phyloP scores from a whole-genome alignment of 768 basidiomycete species.

The Calocybe gangraenosa region DNA sequence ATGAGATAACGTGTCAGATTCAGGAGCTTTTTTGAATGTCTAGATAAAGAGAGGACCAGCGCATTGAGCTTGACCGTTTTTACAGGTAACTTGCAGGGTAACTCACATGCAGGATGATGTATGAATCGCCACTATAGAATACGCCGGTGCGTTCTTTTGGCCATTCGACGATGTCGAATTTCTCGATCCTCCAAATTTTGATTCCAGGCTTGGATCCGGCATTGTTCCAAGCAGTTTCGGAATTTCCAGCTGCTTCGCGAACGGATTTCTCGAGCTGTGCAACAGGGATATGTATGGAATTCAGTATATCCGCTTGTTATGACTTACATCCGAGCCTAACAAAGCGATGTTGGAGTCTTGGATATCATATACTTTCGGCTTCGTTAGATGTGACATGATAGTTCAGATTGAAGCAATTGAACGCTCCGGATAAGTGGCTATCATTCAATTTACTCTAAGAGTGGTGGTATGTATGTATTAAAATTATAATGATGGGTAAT shows the following conservation, averaged over 20 bases:
- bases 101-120: constrained; percentile 51
- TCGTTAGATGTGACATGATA: constrained; percentile 29
- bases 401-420: neutral
- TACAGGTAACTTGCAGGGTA: neutral
- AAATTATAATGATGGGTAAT: too few relatives aligned
- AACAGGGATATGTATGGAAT: neutral
- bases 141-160: constrained; percentile 44
- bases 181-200: constrained; percentile 58
- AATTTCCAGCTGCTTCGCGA: constrained; percentile 46
- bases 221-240: constrained; percentile 46
- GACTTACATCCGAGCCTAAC: constrained; percentile 56
- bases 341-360: constrained; percentile 61
- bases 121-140: constrained; percentile 65
- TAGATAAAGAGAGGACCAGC: too few relatives aligned
- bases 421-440: too few relatives aligned
- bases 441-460: too few relatives aligned
- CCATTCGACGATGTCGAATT: constrained; percentile 52
- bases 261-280: constrained; percentile 54
- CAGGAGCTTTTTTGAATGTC: constrained; percentile 55
- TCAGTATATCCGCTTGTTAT: neutral
- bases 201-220: constrained; percentile 41
- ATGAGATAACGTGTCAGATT: constrained; percentile 43
- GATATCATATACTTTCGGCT: constrained; percentile 49
- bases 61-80: neutral
- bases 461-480: too few relatives aligned